phyloP scores from a whole-genome alignment of 73 alveolate genomes.

The Blepharisma stoltei region DNA sequence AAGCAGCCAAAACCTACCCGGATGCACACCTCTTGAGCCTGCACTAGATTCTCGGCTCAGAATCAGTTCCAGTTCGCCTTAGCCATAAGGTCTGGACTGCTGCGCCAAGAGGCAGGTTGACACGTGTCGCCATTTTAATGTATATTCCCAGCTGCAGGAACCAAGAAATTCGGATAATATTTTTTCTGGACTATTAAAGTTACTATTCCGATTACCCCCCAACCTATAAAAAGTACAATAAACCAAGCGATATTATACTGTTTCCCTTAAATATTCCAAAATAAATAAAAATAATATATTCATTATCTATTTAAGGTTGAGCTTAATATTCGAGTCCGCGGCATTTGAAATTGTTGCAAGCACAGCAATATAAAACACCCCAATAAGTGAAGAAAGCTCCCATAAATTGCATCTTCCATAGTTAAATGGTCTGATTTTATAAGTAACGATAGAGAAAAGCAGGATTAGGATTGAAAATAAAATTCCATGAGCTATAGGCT shows the following conservation, averaged over 20 bases:
- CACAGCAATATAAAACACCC: neutral
- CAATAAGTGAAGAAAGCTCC: conserved; percentile 14
- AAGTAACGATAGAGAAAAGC: neutral
- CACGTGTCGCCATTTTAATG: too few species aligned
- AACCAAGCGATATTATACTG: conserved; percentile 6
- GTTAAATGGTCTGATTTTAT: conserved; percentile 27
- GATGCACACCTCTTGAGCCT: too few species aligned
- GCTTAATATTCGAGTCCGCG: neutral
- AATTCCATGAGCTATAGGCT: conserved; percentile 32
- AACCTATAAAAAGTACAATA: neutral
- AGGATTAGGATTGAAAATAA: conserved; percentile 1
- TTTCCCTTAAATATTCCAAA: too few species aligned
- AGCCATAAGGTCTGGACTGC: too few species aligned
- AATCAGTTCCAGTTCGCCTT: too few species aligned
- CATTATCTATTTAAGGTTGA: too few species aligned
- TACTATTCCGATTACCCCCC: neutral
- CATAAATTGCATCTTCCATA: conserved; percentile 30
- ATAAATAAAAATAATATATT: too few species aligned
- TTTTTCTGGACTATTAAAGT: neutral
- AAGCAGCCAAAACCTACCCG: too few species aligned
- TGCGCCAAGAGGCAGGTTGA: too few species aligned
- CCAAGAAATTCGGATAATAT: neutral
- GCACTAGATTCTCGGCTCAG: too few species aligned
- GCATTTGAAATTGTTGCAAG: conserved; percentile 28
- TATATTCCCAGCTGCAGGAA: neutral